A percentile compares a stretch with the other conserved stretches of the same genome.
phyloP scores from a whole-genome alignment of 495 filamentous ascomycete species.

The Podospora conica region DNA sequence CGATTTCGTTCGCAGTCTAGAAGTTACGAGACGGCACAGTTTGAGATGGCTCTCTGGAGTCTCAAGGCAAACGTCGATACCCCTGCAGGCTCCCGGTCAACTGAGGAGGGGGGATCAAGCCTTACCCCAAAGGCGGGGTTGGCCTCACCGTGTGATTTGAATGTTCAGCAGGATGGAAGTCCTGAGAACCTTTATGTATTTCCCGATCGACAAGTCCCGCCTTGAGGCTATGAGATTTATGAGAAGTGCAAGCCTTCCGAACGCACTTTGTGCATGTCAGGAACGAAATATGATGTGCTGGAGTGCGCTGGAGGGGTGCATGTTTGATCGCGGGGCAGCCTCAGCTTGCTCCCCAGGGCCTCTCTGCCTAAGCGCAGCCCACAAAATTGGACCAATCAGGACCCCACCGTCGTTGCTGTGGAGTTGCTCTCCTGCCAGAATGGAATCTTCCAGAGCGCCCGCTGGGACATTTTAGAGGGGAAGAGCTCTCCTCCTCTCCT shows the following conservation, averaged over 20 bases:
- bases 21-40: not conserved
- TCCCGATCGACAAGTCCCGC: not conserved
- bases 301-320: not conserved
- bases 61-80: not conserved
- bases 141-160: not conserved
- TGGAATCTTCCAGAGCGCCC: constrained; percentile 14
- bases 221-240: not conserved
- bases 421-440: constrained; percentile 4
- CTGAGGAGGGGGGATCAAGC: not conserved
- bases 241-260: not conserved
- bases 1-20: not conserved
- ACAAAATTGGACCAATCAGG: constrained; percentile 24
- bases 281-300: not conserved
- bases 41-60: not conserved
- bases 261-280: not conserved
- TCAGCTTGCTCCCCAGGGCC: constrained; percentile 8
- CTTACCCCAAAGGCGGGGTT: not conserved
- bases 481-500: constrained; percentile 17
- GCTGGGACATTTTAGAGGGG: constrained; percentile 33
- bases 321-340: constrained; percentile 14
- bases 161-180: not conserved
- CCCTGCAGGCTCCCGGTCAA: not conserved
- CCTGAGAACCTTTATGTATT: not conserved
- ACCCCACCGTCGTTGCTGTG: constrained; percentile 18
- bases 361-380: constrained; percentile 18